Evolutionary conservation across 1,139 yeast species (phyloP), one percentile per base, ranked within the genome.

Genomic region (Blastobotrys serpentis): DNA sequence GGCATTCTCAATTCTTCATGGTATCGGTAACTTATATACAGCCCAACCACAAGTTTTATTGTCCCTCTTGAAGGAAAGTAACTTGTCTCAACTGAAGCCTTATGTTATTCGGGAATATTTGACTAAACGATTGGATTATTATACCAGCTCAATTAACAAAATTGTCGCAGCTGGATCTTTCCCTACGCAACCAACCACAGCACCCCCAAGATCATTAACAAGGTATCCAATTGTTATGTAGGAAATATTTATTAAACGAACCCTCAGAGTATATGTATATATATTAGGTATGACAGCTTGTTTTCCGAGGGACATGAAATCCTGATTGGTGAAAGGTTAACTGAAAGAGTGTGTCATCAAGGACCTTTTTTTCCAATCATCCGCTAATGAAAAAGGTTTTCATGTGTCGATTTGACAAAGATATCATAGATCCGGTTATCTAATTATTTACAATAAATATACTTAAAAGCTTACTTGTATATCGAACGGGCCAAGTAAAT

Each of bases 41-140:
- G 95, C 87, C 11, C 89, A 84, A 62, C 80, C 84, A 1, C 82
- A 79, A 45, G 78, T 87, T 58, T 73, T 90, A 52, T 82, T 82
- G 55, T 86, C 95, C 0, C 75, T 90, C 61, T 81, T 90, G 1
- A 80, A 85, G 40, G 96, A 89, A 58, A 95, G 96, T 1, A 86
- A 82, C 59, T 72, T 90, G 55, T 82, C 84, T 1, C 77, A 74
- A 49, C 74, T 90, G 63, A 84, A 84, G 62, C 83, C 86, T 3
- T 77, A 75, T 49, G 73, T 83, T 11, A 72, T 89, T 23, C 76
- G 86, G 49, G 86, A 80, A 55, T 86, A 85, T 57, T 78, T 88
- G 38, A 71, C 82, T 8, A 84, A 81, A 60, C 74, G 96, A 58
- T 74, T 84, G 0, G 95, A 86, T 61, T 84, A 58, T 47, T 56